Conservation (phyloP, 306 rosid genomes). For the Sindora glabra region DNA sequence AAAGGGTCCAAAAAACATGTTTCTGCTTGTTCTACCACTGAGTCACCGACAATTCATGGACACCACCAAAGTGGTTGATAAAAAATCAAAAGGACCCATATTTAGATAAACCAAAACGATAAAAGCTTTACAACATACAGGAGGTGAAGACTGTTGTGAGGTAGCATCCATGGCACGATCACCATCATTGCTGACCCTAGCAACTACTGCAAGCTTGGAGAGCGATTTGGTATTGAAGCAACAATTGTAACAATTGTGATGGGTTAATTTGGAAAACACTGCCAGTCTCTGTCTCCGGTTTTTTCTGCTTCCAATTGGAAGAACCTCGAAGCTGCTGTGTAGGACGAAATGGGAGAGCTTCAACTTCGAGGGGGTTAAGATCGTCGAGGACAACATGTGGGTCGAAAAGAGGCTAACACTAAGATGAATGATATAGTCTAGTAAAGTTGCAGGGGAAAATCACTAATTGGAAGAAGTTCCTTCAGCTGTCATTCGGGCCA, state of each 20-base stretch:
- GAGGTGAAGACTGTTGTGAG: constrained; percentile 27
- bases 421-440: neutral
- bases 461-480: neutral
- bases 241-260: neutral
- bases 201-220: constrained; percentile 16
- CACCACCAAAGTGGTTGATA: neutral
- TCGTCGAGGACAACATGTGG: constrained; percentile 42
- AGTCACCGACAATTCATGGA: neutral
- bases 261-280: neutral
- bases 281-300: constrained; percentile 15
- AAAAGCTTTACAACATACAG: constrained; percentile 28
- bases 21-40: neutral
- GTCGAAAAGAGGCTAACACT: neutral
- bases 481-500: neutral
- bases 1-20: neutral
- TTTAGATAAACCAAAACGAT: too few relatives aligned
- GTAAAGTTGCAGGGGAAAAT: neutral
- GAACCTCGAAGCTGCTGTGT: neutral
- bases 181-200: constrained; percentile 31
- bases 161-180: constrained; percentile 36
- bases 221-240: constrained; percentile 15
- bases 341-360: constrained; percentile 23
- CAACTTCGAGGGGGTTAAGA: constrained; percentile 33
- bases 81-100: neutral
- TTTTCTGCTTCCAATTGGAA: constrained; percentile 9